Base-by-base conservation (phyloP, 2,329 filamentous ascomycete species). In the Orbilia blumenaviensis region DNA sequence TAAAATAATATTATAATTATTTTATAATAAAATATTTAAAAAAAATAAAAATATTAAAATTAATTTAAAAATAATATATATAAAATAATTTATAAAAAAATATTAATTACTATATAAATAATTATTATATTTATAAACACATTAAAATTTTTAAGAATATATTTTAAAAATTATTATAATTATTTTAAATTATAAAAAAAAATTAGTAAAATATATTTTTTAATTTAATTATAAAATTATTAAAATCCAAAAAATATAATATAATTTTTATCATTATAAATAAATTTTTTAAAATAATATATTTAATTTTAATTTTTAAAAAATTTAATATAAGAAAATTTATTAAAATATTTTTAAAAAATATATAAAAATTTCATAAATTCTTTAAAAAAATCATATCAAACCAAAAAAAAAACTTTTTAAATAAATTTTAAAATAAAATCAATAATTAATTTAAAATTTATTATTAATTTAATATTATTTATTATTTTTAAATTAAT, bases 31-130 rank as follows among this genome's bases (percentile, higher is more conserved):
- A 41, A 38, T 14, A 61, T 21, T 16, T 9, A 42, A 27, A 44
- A 42, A 41, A 16, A 61, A 27, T 3, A 25, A 61, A 18, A 61
- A 61, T 29, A 27, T 32, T 42, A 42, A 29, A 42, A 42, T 32
- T 42, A 61, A 29, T 61, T 27, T 32, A 61, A 61, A 44, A 3
- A 32, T 34, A 61, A 18, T 54, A 54, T 54, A 54, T 18, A 6
- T 54, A 34, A 32, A 34, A 32, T 18, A 32, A 8, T 8, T 7
- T 54, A 9, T 18, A 18, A 32, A 54, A 32, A 18, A 3, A 54
- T 54, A 12, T 36, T 54, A 18, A 32, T 54, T 34, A 34, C 2
- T 54, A 54, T 54, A 54, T 54, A 9, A 34, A 48, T 38, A 38
- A 38, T n/a, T 38, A 38, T n/a, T 38, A 38, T 38, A 38, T 14